A percentile compares a stretch with the other conserved stretches of the same genome.
Conservation (phyloP, 805 yeast species). For the Spathaspora sp. region DNA sequence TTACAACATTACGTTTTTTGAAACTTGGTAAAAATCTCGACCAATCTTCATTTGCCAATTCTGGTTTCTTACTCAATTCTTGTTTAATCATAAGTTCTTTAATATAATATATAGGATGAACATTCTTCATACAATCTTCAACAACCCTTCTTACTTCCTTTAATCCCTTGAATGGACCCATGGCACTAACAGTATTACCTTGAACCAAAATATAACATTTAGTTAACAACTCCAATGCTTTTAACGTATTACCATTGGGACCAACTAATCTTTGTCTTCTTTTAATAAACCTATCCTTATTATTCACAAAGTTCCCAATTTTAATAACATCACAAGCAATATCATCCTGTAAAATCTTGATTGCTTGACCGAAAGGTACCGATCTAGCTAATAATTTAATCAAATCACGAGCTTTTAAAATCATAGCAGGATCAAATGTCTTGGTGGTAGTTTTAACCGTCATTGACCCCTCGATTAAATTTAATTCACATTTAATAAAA, state of each 20-base stretch:
- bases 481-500: constrained; percentile 78
- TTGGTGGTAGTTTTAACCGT: constrained; percentile 93
- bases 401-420: constrained; percentile 90
- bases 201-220: constrained; percentile 94
- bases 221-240: constrained; percentile 93
- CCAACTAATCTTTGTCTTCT: constrained; percentile 96
- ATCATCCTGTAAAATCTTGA: constrained; percentile 86
- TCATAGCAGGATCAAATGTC: constrained; percentile 91
- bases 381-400: constrained; percentile 92
- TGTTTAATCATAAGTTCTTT: constrained; percentile 97
- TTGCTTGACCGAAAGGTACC: constrained; percentile 95
- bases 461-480: constrained; percentile 96
- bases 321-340: constrained; percentile 94
- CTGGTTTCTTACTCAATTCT: constrained; percentile 93
- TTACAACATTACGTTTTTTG: constrained; percentile 92
- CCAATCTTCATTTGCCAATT: constrained; percentile 95
- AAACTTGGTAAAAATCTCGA: constrained; percentile 92
- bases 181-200: constrained; percentile 93
- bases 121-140: constrained; percentile 94
- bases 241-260: constrained; percentile 93
- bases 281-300: constrained; percentile 90
- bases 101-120: constrained; percentile 97
- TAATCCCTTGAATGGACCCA: constrained; percentile 94
- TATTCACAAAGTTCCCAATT: constrained; percentile 83
- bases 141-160: constrained; percentile 91